A percentile compares a stretch with the other conserved stretches of the same genome.
phyloP scores from a whole-genome alignment of 768 basidiomycete species.

The Mycena kentingensis region DNA sequence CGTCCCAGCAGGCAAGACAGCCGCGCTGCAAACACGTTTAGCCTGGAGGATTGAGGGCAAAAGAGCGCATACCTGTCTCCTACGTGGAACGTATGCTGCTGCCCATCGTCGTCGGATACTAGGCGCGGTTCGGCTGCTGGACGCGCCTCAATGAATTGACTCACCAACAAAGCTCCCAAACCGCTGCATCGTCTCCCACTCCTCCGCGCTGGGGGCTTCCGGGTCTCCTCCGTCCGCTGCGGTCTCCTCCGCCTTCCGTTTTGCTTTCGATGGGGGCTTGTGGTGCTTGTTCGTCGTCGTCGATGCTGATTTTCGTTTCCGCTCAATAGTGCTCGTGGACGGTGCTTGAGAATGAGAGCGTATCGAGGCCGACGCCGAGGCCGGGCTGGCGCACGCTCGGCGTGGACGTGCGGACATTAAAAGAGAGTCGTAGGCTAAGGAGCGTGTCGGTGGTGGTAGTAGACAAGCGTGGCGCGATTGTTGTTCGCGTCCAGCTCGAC shows the following conservation, averaged over 20 bases:
- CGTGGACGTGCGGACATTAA: not conserved
- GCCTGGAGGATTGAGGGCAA: not conserved
- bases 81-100: not conserved
- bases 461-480: not conserved
- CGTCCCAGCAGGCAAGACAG: constrained; percentile 2
- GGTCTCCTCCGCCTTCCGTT: not conserved
- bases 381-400: too few species aligned
- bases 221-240: not conserved
- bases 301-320: not conserved
- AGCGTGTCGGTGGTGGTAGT: not conserved
- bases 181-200: constrained; percentile 7
- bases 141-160: not conserved
- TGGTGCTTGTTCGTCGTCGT: not conserved
- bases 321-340: too few species aligned
- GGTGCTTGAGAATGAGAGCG: too few species aligned
- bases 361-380: too few species aligned
- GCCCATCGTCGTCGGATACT: constrained; percentile 10
- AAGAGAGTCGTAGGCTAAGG: not conserved
- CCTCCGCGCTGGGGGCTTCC: not conserved
- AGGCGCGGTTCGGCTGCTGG: not conserved
- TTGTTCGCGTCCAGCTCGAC: too few species aligned
- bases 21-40: constrained; percentile 1
- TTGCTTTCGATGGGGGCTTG: not conserved
- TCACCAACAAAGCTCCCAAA: constrained; percentile 5
- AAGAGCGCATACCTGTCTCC: constrained; percentile 8